Base-by-base conservation (phyloP, 2,329 filamentous ascomycete genomes). In the Alternaria tenuissima region DNA sequence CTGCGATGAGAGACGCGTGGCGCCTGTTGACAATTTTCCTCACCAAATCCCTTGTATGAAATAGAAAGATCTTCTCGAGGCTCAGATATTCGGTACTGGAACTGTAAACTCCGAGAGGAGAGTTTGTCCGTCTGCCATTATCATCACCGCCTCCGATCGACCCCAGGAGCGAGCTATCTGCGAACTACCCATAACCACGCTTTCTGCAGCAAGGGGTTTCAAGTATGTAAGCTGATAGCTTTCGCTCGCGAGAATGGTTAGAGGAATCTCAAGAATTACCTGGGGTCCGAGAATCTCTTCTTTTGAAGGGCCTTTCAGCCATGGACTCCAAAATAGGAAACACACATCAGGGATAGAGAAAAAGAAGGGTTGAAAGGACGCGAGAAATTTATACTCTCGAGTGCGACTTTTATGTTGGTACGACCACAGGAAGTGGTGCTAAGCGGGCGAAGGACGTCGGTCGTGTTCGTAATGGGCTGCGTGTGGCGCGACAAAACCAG, bases 311-410 rank as follows among this genome's bases (percentile, higher is more conserved):
- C 24, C 24, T 26, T 26, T 7, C 24, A 26, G 0, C 24, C 6
- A 26, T 26, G 7, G 7, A 26, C 24, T 26, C 24, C 28, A 0
- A 30, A 30, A 30, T 30, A 30, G 28, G 28, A 30, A 30, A 12
- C 3, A 30, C 9, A 30, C 28, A 12, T 30, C 28, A 30, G 28
- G 28, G 11, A 30, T 30, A 11, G 11, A 30, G 28, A 11, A 30
- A 30, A 30, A 11, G 9, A 30, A 11, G 28, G 28, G 11, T 0
- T 4, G 28, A 30, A 12, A 11, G 11, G 4, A 30, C 11, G 0
- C 28, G 28, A 30, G 0, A 0, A 11, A 11, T 11, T 30, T 30
- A 30, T 30, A 30, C 11, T 11, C 28, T 11, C 0, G 0, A 11
- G 28, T 12, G 28, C 28, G 28, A 7, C 9, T 9, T 30, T 9